Evolutionary conservation across 139 green algal genomes (phyloP).

Genomic region (Volvox reticuliferus): DNA sequence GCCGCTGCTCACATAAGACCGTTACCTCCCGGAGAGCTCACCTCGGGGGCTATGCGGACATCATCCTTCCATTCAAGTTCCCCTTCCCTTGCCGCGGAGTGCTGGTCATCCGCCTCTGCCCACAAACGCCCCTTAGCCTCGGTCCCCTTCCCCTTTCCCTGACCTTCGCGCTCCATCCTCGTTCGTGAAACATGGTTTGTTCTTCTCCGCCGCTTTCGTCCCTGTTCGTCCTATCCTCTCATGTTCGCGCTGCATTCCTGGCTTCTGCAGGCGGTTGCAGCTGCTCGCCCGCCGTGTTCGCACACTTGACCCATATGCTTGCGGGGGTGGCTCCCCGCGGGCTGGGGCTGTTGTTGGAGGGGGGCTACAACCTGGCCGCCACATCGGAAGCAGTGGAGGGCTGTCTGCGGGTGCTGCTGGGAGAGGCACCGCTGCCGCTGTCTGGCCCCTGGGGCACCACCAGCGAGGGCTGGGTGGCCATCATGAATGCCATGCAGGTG

Average conservation of each 20-base stretch:
- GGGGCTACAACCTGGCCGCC: conserved; percentile 75
- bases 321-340: conserved; percentile 59
- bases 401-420: conserved; percentile 77
- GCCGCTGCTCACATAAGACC: no score
- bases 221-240: background rate
- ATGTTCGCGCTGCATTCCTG: no score
- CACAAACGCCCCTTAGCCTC: no score
- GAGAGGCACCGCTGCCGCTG: conserved; percentile 60
- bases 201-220: background rate
- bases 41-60: no score
- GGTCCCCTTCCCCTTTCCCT: background rate
- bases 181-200: background rate
- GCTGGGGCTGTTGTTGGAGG: conserved; percentile 68
- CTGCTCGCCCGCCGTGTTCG: conserved; percentile 72
- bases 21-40: no score
- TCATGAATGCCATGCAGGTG: conserved; percentile 57
- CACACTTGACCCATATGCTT: conserved; percentile 76
- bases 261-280: conserved; percentile 54
- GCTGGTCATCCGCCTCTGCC: background rate
- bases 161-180: background rate
- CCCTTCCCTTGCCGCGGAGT: no score
- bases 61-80: no score
- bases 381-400: conserved; percentile 70
- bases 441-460: conserved; percentile 29
- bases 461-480: conserved; percentile 37